A percentile compares a stretch with the other conserved stretches of the same genome.
phyloP scores from a whole-genome alignment of 2,329 filamentous ascomycete genomes.

The Raffaelea arxii region DNA sequence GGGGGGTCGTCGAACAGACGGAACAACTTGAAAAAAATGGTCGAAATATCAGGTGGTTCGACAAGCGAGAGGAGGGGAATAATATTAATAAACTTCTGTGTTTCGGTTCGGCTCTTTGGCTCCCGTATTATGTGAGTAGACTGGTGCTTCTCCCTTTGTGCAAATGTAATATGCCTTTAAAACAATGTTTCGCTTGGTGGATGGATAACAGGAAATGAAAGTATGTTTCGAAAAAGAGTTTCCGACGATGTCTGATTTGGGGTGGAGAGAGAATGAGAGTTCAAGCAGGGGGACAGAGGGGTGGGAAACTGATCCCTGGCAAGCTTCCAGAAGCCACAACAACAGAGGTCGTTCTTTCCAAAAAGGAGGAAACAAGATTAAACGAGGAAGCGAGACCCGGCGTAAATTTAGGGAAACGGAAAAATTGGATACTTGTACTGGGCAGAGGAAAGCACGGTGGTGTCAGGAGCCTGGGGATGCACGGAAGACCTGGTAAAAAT shows the following conservation, averaged over 20 bases:
- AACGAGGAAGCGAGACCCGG: neutral
- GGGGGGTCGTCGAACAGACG: too few species aligned
- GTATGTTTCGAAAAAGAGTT: neutral
- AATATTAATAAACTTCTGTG: neutral
- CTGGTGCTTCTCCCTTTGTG: too few species aligned
- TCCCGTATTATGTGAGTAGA: neutral
- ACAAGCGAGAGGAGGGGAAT: too few species aligned
- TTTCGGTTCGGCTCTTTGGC: neutral
- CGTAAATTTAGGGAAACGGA: neutral
- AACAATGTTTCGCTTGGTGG: neutral
- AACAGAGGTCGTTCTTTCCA: neutral
- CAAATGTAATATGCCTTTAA: neutral
- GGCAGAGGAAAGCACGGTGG: too few species aligned
- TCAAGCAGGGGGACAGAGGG: neutral
- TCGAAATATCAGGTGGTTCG: too few species aligned
- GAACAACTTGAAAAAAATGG: too few species aligned
- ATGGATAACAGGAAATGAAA: neutral
- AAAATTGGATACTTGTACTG: too few species aligned
- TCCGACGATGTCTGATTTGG: neutral
- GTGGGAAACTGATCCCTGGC: neutral
- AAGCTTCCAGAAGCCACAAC: conserved; percentile 6
- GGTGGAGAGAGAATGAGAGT: neutral
- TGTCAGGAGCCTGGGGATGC: too few species aligned
- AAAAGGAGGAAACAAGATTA: neutral
- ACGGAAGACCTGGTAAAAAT: too few species aligned